These are phyloP conservation scores for Nicotiana otophora DNA, from an alignment of 257 asterid species.

Conservation along the genomic window DNA sequence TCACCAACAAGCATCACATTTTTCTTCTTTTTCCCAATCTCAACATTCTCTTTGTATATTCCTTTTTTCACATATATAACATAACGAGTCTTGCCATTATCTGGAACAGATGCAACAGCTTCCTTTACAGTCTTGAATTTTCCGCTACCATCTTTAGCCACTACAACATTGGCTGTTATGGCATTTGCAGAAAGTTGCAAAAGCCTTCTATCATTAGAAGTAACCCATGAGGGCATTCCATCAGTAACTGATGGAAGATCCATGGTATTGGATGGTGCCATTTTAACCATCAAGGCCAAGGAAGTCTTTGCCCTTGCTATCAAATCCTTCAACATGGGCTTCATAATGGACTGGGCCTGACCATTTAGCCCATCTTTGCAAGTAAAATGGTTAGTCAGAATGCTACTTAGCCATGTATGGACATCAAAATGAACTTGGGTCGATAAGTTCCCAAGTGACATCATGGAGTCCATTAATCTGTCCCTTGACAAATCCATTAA, in stretches of 20 bases:
- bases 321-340: slow-evolving; percentile 15
- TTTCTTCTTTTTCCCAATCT: slow-evolving; percentile 16
- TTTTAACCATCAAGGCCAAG: slow-evolving; percentile 20
- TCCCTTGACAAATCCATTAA: slow-evolving; percentile 30
- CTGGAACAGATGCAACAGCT: slow-evolving; percentile 27
- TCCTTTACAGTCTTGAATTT: slow-evolving; percentile 17
- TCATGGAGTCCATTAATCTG: slow-evolving; percentile 22
- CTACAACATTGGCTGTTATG: slow-evolving; percentile 25
- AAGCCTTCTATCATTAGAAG: slow-evolving; percentile 14
- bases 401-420: slow-evolving; percentile 28
- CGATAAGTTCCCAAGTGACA: slow-evolving; percentile 6
- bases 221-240: slow-evolving; percentile 23
- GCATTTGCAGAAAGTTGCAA: slow-evolving; percentile 9
- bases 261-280: not conserved
- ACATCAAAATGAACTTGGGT: slow-evolving; percentile 7
- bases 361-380: slow-evolving; percentile 18
- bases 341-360: slow-evolving; percentile 9
- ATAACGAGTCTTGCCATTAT: slow-evolving; percentile 15
- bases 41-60: slow-evolving; percentile 23
- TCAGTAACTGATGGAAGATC: not conserved
- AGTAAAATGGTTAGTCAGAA: slow-evolving; percentile 24
- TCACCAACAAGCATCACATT: slow-evolving; percentile 39
- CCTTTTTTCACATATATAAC: slow-evolving; percentile 30
- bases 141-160: slow-evolving; percentile 34
- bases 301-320: slow-evolving; percentile 19